A percentile compares a stretch with the other conserved stretches of the same genome.
Evolutionary conservation across 495 filamentous ascomycete species (phyloP).

Genomic region (Daldinia vernicosa): DNA sequence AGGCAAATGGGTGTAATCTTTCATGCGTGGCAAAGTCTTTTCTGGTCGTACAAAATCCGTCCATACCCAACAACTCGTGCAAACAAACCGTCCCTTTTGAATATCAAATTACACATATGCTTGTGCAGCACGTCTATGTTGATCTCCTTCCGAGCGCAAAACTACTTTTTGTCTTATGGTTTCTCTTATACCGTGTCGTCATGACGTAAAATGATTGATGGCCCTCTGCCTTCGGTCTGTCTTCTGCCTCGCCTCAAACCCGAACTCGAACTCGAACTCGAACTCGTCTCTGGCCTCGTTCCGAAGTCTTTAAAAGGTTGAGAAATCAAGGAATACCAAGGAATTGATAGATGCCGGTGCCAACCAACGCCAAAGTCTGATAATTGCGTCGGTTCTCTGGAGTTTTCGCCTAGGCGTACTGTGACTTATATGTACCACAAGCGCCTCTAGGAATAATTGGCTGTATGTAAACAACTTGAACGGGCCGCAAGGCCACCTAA

Average conservation of each 20-base stretch:
- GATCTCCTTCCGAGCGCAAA: conserved; percentile 45
- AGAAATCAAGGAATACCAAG: conserved; percentile 19
- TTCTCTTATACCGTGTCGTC: conserved; percentile 47
- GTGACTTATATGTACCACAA: not conserved
- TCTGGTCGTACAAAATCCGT: conserved; percentile 44
- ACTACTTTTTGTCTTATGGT: conserved; percentile 49
- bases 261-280: not conserved
- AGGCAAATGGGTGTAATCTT: conserved; percentile 33
- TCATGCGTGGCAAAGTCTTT: conserved; percentile 43
- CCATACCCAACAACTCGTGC: conserved; percentile 36
- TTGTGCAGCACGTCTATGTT: conserved; percentile 53
- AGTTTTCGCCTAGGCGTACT: not conserved
- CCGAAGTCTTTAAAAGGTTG: conserved; percentile 35
- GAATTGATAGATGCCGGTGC: not conserved
- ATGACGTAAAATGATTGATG: conserved; percentile 45
- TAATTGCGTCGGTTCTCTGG: conserved; percentile 6
- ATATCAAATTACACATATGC: conserved; percentile 54
- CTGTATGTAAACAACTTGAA: conserved; percentile 1
- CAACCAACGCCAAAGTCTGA: conserved; percentile 11
- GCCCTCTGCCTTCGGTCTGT: conserved; percentile 7
- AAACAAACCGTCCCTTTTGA: conserved; percentile 44
- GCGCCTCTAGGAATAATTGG: conserved; percentile 1
- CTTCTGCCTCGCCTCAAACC: not conserved
- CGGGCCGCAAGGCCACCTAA: not conserved
- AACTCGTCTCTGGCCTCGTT: conserved; percentile 33